phyloP scores from a whole-genome alignment of 441 rosid species.

The Euphorbia celastroides region DNA sequence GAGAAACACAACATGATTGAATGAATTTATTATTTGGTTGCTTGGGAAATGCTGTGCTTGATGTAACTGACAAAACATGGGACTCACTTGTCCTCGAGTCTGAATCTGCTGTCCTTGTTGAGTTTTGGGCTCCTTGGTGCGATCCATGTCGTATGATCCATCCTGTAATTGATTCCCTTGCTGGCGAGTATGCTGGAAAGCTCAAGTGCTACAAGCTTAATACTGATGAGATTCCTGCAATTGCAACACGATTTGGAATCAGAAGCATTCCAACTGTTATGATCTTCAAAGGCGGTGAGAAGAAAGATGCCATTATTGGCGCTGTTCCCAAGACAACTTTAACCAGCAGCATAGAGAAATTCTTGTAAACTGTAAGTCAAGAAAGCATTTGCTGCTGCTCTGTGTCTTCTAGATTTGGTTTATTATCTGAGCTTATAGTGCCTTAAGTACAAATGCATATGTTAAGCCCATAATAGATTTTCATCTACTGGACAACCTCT shows the following conservation, averaged over 20 bases:
- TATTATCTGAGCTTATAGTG: slow-evolving; percentile 9
- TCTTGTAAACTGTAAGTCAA: slow-evolving; percentile 41
- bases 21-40: slow-evolving; percentile 4
- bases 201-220: slow-evolving; percentile 82
- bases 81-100: slow-evolving; percentile 65
- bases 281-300: slow-evolving; percentile 89
- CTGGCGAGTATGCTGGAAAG: slow-evolving; percentile 70
- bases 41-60: slow-evolving; percentile 40
- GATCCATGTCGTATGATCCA: slow-evolving; percentile 95
- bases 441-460: slow-evolving; percentile 10
- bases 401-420: slow-evolving; percentile 13
- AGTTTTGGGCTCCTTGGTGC: slow-evolving; percentile 99
- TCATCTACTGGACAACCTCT: slow-evolving; percentile 11
- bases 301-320: slow-evolving; percentile 78
- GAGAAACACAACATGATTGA: background rate
- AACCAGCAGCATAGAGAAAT: slow-evolving; percentile 66
- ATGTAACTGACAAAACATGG: slow-evolving; percentile 62
- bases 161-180: slow-evolving; percentile 70
- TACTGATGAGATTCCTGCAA: slow-evolving; percentile 74
- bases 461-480: slow-evolving; percentile 16
- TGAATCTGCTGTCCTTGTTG: slow-evolving; percentile 63
- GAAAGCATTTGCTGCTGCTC: slow-evolving; percentile 3
- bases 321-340: slow-evolving; percentile 82
- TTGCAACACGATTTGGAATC: slow-evolving; percentile 71
- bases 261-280: slow-evolving; percentile 91